A percentile compares a stretch with the other conserved stretches of the same genome.
Evolutionary conservation across 352 stramenopile species (phyloP).

Genomic region (Phytopythium cucurbitacearum): DNA sequence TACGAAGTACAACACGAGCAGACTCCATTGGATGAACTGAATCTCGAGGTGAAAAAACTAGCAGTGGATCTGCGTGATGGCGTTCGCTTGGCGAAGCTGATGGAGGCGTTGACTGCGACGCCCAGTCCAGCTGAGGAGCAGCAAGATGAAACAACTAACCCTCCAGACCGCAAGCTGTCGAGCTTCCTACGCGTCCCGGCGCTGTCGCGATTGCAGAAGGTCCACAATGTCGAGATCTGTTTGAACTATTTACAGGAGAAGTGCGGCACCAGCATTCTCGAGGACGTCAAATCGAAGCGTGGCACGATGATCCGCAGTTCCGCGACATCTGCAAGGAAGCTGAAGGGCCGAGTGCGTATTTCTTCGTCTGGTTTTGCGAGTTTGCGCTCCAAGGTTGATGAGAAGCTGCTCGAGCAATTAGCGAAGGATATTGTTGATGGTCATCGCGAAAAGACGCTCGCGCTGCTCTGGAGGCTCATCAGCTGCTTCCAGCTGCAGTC

Average conservation of each 20-base stretch:
- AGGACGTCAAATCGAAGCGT: conserved; percentile 38
- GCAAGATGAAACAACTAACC: too few species aligned
- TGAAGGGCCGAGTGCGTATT: conserved; percentile 17
- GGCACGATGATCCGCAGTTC: conserved; percentile 6
- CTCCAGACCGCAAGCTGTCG: conserved; percentile 35
- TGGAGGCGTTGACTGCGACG: conserved; percentile 83
- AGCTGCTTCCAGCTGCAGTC: conserved; percentile 87
- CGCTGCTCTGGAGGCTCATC: conserved; percentile 93
- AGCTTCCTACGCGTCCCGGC: conserved; percentile 90
- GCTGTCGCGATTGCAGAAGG: conserved; percentile 93
- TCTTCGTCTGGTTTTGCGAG: conserved; percentile 42
- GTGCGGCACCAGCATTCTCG: conserved; percentile 50
- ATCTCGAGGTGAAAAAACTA: conserved; percentile 91
- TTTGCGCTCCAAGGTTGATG: conserved; percentile 46
- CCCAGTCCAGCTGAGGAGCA: conserved; percentile 3
- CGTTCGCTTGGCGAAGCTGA: conserved; percentile 88
- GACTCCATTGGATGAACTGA: conserved; percentile 92
- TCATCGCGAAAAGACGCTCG: conserved; percentile 93
- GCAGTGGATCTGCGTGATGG: conserved; percentile 96
- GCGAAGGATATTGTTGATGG: conserved; percentile 95
- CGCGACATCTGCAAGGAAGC: neutral
- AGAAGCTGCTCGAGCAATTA: conserved; percentile 51
- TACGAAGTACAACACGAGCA: conserved; percentile 91
- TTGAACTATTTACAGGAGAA: conserved; percentile 80
- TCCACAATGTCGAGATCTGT: conserved; percentile 95